Conservation (phyloP, 768 basidiomycete genomes). For the Termitomyces sp. region DNA sequence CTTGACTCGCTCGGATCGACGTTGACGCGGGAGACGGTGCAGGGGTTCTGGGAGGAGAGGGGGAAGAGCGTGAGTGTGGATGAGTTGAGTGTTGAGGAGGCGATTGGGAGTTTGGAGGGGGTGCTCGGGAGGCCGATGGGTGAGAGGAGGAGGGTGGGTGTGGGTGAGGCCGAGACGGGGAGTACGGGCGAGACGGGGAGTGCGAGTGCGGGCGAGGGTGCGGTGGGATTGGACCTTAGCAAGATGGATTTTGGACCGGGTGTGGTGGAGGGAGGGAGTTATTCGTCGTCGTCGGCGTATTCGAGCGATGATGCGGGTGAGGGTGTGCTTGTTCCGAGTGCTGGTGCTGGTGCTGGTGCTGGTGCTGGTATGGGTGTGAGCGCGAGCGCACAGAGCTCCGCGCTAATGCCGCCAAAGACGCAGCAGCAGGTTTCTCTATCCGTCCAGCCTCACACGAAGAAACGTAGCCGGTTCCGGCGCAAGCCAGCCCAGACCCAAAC, state of each 20-base stretch:
- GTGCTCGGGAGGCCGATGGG: constrained; percentile 71
- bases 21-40: constrained; percentile 71
- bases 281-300: constrained; percentile 29
- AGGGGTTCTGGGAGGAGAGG: constrained; percentile 74
- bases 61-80: constrained; percentile 62
- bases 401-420: not conserved
- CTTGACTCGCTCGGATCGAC: constrained; percentile 97
- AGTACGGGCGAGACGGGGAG: constrained; percentile 24
- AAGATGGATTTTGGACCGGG: constrained; percentile 11
- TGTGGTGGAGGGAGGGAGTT: constrained; percentile 6
- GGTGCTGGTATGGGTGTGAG: not conserved
- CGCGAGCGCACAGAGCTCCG: not conserved
- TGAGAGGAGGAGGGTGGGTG: constrained; percentile 65
- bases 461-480: constrained; percentile 9
- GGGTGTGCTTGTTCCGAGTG: constrained; percentile 35
- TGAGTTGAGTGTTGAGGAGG: constrained; percentile 75
- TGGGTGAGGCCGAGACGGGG: constrained; percentile 26
- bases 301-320: constrained; percentile 41
- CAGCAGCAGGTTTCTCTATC: too few relatives aligned
- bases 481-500: constrained; percentile 1
- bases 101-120: constrained; percentile 79
- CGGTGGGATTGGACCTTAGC: not conserved
- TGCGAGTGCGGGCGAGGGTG: constrained; percentile 28
- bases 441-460: constrained; percentile 10
- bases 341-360: constrained; percentile 11